Conservation (phyloP, 225 moss, liverwort and hornwort species). For the Pseudoscleropodium purum region DNA sequence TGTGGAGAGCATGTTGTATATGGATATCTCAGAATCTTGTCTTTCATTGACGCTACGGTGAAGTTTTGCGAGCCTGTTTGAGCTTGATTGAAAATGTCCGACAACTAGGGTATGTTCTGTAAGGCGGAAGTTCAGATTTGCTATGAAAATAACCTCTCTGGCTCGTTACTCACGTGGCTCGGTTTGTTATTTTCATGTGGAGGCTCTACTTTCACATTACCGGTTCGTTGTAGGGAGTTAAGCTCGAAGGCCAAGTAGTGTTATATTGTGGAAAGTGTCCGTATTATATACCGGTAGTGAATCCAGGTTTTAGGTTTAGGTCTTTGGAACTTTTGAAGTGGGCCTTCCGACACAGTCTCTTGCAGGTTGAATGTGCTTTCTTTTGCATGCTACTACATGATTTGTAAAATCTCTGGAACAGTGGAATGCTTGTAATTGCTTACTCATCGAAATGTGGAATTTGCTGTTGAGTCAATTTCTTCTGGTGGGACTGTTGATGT, state of each 20-base stretch:
- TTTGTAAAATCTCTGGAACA: not conserved
- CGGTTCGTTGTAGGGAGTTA: not conserved
- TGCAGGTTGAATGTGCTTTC: not conserved
- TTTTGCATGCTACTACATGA: not conserved
- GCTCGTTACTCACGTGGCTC: not conserved
- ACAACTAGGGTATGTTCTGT: not conserved
- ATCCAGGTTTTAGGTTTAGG: not conserved
- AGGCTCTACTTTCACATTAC: not conserved
- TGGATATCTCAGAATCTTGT: not conserved
- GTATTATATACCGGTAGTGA: not conserved
- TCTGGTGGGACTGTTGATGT: not conserved
- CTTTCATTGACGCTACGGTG: not conserved
- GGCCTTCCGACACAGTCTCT: not conserved
- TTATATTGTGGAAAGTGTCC: not conserved
- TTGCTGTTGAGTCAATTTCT: not conserved
- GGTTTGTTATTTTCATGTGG: not conserved
- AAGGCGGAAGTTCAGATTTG: not conserved
- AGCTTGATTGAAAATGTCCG: not conserved
- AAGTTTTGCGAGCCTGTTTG: not conserved
- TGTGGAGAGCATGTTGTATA: not conserved
- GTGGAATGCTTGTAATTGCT: not conserved
- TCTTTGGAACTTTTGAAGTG: not conserved
- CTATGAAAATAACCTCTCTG: not conserved
- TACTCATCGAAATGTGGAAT: not conserved
- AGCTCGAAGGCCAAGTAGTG: not conserved